Evolutionary conservation across 208 protist genomes (phyloP), one percentile per base, ranked within the genome.

Genomic region (Leptomonas pyrrhocoris): DNA sequence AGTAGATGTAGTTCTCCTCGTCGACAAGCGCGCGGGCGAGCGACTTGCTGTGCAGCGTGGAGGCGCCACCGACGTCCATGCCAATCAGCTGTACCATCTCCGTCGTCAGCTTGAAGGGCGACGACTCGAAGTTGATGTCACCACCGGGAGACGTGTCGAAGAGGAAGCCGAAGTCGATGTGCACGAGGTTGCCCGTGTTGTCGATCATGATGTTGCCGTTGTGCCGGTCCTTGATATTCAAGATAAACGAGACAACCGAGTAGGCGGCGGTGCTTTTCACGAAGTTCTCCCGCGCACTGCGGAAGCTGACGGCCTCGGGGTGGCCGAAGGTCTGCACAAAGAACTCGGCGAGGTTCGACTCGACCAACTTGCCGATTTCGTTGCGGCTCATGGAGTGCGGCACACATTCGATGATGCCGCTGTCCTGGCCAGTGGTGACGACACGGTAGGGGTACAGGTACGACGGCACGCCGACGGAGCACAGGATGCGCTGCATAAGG

Each of bases 151-250:
- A 97, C 73, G 88, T 94, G 60, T 94, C 93, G 50, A 99, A 96
- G 34, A 99, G 90, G 78, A 99, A 99, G 43, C 98, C 98, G 81
- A 98, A 99, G 86, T 99, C 98, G 79, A 99, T 99, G 83, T 99
- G 98, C 36, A 99, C 81, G n/a, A 99, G 70, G 65, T 94, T 85
- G 46, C 98, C 98, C 11, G 95, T 73, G 50, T 68, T 51, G 78
- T 97, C 84, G 25, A 98, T 79, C 77, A 98, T 87, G 73, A 98
- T 97, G 84, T 98, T 98, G 40, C 95, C 96, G 71, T 99, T 98
- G 71, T 98, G 96, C 25, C 96, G 82, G 71, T 98, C 96, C 74
- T 98, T 98, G 70, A 98, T 89, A 77, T 98, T 96, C 21, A 99
- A 83, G 38, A 99, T 84, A 79, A 97, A 98, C 31, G 86, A 94